Evolutionary conservation across 495 filamentous ascomycete species (phyloP), one percentile per base, ranked within the genome.

Genomic region (Tuber melanosporum): DNA sequence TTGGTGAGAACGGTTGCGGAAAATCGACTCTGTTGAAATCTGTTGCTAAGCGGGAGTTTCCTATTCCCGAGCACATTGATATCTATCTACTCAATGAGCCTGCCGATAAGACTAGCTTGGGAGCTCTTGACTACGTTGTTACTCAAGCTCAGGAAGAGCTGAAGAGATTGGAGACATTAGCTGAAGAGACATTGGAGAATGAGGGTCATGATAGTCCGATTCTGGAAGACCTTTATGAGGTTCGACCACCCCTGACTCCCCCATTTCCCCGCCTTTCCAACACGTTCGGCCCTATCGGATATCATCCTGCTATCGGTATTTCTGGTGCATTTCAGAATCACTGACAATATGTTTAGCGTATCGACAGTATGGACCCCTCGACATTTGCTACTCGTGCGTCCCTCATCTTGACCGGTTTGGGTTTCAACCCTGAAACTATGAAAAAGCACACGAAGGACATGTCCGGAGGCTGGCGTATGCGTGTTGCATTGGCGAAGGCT

Each of bases 401-500:
- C 42, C 90, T 97, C 79, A 99, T 99, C 85, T 85, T 99, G 78
- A 99, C 95, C 66, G 95, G 95, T 94, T 92, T 99, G 66, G 95
- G 95, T 78, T 99, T 99, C 89, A 97, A 98, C 90, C 97, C 98
- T 87, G 85, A 80, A 44, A 99, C 95, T 45, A 98, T 99, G 83
- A 87, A 95, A 85, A 99, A 99, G 89, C 96, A 93, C 89, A 99
- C 95, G 78, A 99, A 97, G 90, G 95, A 99, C 83, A 99, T 99
- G 95, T 99, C 95, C 80, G 95, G 95, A 91, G 95, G 95, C 78
- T 99, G 95, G 95, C 90, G 96, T 87, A 99, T 99, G 95, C 92
- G 95, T 89, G 95, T 99, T 44, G 95, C 95, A 46, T 90, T 99
- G 62, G 95, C 88, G 82, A 99, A 98, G 88, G 96, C 95, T 44